Conservation (phyloP, 2,329 filamentous ascomycete genomes). For the Talaromyces sp. region DNA sequence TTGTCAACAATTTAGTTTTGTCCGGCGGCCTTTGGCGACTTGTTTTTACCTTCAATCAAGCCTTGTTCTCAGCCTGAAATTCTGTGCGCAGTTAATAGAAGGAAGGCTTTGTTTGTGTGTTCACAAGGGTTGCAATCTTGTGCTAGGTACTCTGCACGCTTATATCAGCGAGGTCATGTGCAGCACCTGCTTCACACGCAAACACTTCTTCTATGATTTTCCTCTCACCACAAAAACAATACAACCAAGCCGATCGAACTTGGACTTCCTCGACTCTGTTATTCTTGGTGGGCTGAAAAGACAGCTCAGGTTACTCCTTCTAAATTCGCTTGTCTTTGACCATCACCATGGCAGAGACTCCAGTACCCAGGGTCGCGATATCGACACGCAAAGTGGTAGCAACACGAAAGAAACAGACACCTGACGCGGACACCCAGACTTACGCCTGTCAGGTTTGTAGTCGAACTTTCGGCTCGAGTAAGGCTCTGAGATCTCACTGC, state of each 20-base stretch:
- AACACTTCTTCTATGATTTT: background rate
- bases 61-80: background rate
- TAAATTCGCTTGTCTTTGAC: background rate
- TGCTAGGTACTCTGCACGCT: background rate
- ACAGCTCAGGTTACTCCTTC: background rate
- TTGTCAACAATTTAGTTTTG: background rate
- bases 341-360: background rate
- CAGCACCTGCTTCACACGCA: background rate
- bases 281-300: background rate
- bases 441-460: background rate
- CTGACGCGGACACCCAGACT: background rate
- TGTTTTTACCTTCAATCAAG: background rate
- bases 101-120: background rate
- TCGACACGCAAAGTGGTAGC: background rate
- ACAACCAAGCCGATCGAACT: background rate
- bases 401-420: background rate
- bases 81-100: background rate
- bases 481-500: background rate
- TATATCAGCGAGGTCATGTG: background rate
- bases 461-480: background rate
- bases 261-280: background rate
- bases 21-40: background rate
- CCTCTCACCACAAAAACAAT: background rate
- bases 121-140: background rate
- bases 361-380: background rate